These are phyloP conservation scores for Sporothrix sp. DNA, from an alignment of 2,329 filamentous ascomycete genomes.

Conservation along the genomic window DNA sequence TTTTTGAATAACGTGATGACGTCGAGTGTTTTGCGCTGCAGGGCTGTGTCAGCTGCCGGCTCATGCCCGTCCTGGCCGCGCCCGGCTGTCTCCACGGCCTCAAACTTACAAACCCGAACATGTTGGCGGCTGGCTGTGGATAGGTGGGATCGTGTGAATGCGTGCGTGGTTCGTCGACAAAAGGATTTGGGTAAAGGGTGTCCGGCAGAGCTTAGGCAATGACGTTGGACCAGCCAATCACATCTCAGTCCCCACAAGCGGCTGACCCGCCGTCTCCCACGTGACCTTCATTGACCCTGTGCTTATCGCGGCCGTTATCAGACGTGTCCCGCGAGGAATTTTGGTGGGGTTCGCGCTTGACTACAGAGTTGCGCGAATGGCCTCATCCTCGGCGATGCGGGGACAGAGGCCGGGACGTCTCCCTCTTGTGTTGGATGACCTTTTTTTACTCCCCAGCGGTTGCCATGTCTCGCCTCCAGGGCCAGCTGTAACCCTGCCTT, in stretches of 20 bases:
- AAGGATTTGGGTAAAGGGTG: not conserved
- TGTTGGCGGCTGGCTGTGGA: not conserved
- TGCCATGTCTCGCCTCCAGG: not conserved
- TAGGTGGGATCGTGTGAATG: not conserved
- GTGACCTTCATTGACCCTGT: not conserved
- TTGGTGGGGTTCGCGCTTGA: not conserved
- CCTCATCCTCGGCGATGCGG: slow-evolving; percentile 5
- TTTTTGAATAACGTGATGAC: slow-evolving; percentile 96
- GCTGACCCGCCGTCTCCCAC: not conserved
- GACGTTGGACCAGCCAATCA: too few species aligned
- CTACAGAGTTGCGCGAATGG: slow-evolving; percentile 3
- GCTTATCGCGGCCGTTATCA: not conserved
- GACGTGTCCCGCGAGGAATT: not conserved
- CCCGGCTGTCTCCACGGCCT: not conserved
- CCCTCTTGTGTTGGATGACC: too few species aligned
- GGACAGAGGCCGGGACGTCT: too few species aligned
- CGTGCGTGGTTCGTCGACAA: not conserved
- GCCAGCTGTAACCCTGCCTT: not conserved
- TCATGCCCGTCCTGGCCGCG: not conserved
- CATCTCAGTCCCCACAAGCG: not conserved
- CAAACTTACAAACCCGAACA: slow-evolving; percentile 18
- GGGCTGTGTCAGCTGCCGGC: not conserved
- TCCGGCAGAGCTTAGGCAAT: not conserved
- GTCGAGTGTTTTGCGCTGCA: slow-evolving; percentile 69
- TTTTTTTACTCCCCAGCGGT: not conserved